Evolutionary conservation across 2,329 filamentous ascomycete genomes (phyloP).

Genomic region (Fusarium haematococcum): DNA sequence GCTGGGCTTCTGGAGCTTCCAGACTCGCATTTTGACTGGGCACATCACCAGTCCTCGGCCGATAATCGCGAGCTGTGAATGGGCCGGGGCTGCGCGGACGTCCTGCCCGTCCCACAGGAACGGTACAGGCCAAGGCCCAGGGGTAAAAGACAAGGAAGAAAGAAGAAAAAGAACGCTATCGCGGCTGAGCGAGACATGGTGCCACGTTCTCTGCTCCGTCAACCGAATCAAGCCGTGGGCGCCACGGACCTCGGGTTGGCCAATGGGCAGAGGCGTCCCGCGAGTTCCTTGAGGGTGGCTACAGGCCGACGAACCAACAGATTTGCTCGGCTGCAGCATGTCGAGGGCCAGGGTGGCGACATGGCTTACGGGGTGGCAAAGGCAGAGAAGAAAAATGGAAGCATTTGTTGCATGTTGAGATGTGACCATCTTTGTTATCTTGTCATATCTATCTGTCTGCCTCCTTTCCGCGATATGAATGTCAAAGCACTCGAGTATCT

Average conservation of each 20-base stretch:
- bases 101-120: constrained; percentile 2
- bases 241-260: not conserved
- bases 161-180: not conserved
- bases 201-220: constrained; percentile 3
- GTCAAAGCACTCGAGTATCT: not conserved
- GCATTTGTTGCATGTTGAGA: not conserved
- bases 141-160: not conserved
- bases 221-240: constrained; percentile 2
- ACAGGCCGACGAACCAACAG: not conserved
- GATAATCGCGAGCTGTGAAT: constrained; percentile 3
- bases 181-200: not conserved
- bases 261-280: constrained; percentile 1
- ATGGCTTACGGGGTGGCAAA: not conserved
- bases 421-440: not conserved
- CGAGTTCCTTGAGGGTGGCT: not conserved
- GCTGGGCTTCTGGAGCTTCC: not conserved
- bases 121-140: not conserved
- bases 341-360: constrained; percentile 1
- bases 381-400: not conserved
- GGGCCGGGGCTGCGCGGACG: not conserved
- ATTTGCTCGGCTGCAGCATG: not conserved
- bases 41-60: constrained; percentile 5
- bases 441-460: not conserved
- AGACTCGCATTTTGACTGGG: not conserved
- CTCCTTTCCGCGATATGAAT: not conserved